Percentiles rank a stretch among this genome's conserved stretches.
phyloP scores from a whole-genome alignment of 2,329 filamentous ascomycete species.

The Penicillium frequentans region DNA sequence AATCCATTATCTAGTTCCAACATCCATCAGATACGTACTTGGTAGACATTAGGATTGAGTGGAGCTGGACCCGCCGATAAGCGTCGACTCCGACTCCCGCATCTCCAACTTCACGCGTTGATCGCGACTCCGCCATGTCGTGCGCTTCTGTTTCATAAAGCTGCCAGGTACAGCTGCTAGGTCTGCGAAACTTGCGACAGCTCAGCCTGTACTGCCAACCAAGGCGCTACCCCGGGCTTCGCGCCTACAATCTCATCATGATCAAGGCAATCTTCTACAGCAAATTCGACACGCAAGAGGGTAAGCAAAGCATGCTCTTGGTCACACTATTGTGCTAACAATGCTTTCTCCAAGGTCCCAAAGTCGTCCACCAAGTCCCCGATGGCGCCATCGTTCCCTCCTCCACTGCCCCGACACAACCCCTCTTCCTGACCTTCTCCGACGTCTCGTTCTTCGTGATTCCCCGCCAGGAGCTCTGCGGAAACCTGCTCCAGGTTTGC shows the following conservation, averaged over 20 bases:
- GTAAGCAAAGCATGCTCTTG: constrained; percentile 27
- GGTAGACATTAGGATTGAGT: background rate
- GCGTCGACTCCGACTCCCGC: constrained; percentile 2
- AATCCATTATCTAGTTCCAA: background rate
- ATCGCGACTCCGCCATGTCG: background rate
- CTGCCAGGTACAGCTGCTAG: background rate
- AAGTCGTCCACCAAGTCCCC: constrained; percentile 65
- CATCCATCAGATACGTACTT: too few relatives aligned
- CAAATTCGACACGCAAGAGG: constrained; percentile 63
- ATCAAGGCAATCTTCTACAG: constrained; percentile 68
- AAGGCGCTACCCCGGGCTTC: background rate
- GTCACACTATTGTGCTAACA: constrained; percentile 3
- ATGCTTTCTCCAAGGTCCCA: constrained; percentile 49
- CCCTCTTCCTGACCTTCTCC: constrained; percentile 79
- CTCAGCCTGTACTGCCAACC: background rate
- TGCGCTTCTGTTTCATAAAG: background rate
- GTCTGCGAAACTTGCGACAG: background rate
- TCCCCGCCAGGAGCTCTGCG: constrained; percentile 91
- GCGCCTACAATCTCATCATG: constrained; percentile 39
- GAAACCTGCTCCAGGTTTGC: constrained; percentile 73
- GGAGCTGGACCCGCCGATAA: constrained; percentile 13
- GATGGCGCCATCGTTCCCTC: constrained; percentile 56
- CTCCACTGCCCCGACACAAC: constrained; percentile 48
- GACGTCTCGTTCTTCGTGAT: constrained; percentile 91
- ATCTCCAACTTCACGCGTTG: background rate